phyloP scores from a whole-genome alignment of 139 green algal genomes.

The Pleodorina starrii region DNA sequence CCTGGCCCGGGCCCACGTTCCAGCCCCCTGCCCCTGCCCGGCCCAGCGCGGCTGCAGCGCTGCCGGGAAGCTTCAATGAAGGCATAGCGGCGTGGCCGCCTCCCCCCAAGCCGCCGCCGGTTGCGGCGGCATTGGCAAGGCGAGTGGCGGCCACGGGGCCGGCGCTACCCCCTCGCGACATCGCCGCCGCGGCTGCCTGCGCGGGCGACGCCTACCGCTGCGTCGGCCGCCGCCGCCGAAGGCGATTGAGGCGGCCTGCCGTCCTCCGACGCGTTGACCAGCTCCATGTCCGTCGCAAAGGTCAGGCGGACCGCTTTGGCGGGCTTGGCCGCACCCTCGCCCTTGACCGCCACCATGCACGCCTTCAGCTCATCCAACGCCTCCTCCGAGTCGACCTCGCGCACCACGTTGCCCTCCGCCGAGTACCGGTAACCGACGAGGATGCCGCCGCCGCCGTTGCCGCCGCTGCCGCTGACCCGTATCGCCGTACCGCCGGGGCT shows the following conservation, averaged over 20 bases:
- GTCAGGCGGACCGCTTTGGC: constrained; percentile 31
- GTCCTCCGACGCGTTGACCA: background rate
- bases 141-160: background rate
- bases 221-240: background rate
- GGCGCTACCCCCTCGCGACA: background rate
- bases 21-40: no score
- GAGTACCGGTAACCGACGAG: background rate
- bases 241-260: background rate
- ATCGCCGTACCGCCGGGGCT: background rate
- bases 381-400: background rate
- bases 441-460: background rate
- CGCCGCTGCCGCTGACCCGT: background rate
- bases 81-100: no score
- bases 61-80: no score
- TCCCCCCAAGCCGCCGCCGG: no score
- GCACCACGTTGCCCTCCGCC: constrained; percentile 1
- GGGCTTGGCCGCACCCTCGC: background rate
- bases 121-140: no score
- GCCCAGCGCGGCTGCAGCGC: no score
- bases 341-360: background rate
- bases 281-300: background rate
- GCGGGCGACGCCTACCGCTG: background rate
- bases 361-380: background rate
- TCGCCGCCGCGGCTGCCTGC: no score
- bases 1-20: no score